A percentile compares a stretch with the other conserved stretches of the same genome.
Evolutionary conservation across 1,284 basidiomycete species (phyloP).

Genomic region (Microbotryum scabiosae): DNA sequence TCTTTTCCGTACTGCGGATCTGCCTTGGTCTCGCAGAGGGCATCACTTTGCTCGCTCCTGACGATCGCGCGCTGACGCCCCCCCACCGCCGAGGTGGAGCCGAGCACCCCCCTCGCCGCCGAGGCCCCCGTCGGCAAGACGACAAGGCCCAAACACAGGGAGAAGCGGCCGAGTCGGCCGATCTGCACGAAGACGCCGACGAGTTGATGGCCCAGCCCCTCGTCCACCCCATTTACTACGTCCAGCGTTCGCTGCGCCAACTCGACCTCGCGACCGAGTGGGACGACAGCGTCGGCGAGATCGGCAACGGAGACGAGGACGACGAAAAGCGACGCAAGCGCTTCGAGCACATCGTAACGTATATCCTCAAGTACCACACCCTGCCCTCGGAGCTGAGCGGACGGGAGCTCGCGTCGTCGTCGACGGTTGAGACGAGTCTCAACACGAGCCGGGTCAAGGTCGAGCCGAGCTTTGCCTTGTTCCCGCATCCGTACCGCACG

Average conservation of each 20-base stretch:
- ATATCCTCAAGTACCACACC: slow-evolving; percentile 23
- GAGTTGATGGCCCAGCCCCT: not conserved
- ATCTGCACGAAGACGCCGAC: not conserved
- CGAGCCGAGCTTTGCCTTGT: slow-evolving; percentile 12
- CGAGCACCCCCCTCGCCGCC: not conserved
- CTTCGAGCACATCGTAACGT: slow-evolving; percentile 24
- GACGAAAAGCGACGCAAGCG: slow-evolving; percentile 25
- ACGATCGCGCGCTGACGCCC: slow-evolving; percentile 33
- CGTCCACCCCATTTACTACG: slow-evolving; percentile 1
- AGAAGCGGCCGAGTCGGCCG: not conserved
- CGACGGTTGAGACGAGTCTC: slow-evolving; percentile 26
- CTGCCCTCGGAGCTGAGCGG: slow-evolving; percentile 1
- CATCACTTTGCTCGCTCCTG: slow-evolving; percentile 35
- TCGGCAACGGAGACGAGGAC: slow-evolving; percentile 9
- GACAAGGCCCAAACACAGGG: not conserved
- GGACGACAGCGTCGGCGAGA: slow-evolving; percentile 1
- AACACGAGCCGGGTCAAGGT: slow-evolving; percentile 22
- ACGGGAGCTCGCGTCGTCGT: slow-evolving; percentile 20
- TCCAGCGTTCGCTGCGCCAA: too few species aligned
- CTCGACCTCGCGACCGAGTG: not conserved
- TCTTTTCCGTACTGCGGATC: not conserved
- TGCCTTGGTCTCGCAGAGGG: not conserved
- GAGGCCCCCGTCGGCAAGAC: not conserved
- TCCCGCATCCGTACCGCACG: slow-evolving; percentile 23
- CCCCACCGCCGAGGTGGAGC: slow-evolving; percentile 17